Percentiles rank a stretch among this genome's conserved stretches.
phyloP scores from a whole-genome alignment of 352 stramenopile species.

The Globisporangium middletonii region DNA sequence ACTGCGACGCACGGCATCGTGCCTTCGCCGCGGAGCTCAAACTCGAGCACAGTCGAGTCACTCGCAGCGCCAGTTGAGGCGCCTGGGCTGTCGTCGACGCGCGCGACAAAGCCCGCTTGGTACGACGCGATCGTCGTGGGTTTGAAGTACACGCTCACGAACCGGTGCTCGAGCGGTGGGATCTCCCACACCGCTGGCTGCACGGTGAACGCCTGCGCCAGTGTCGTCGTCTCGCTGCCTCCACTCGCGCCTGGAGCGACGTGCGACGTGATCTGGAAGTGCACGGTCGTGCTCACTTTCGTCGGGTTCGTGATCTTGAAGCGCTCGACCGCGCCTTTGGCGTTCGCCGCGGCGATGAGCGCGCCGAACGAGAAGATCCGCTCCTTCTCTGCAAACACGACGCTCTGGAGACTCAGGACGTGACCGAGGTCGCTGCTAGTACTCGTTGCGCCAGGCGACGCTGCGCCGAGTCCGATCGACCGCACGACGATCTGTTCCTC shows the following conservation, averaged over 20 bases:
- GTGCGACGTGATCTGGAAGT: slow-evolving; percentile 64
- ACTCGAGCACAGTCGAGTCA: slow-evolving; percentile 51
- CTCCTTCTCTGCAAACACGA: slow-evolving; percentile 84
- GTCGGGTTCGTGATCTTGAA: slow-evolving; percentile 95
- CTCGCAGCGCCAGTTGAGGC: slow-evolving; percentile 10
- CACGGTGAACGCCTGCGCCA: slow-evolving; percentile 70
- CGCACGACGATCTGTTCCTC: slow-evolving; percentile 93
- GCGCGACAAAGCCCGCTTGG: slow-evolving; percentile 68
- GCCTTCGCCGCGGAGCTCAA: slow-evolving; percentile 88
- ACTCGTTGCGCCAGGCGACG: neutral
- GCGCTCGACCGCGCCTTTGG: slow-evolving; percentile 82
- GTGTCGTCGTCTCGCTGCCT: neutral
- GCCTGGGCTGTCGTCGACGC: slow-evolving; percentile 69
- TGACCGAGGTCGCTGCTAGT: neutral
- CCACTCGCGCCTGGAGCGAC: neutral
- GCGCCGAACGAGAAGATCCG: slow-evolving; percentile 86
- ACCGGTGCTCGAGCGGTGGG: slow-evolving; percentile 91
- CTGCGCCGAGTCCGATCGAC: slow-evolving; percentile 45
- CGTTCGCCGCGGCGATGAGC: slow-evolving; percentile 55
- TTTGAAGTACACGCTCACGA: slow-evolving; percentile 93
- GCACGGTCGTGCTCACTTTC: slow-evolving; percentile 89
- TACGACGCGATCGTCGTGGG: slow-evolving; percentile 85
- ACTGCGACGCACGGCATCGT: slow-evolving; percentile 92
- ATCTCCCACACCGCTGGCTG: slow-evolving; percentile 91
- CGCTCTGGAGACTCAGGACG: slow-evolving; percentile 35